Conservation (phyloP, 192 early-diverging fungal genomes). For the Entomortierella beljakovae region DNA sequence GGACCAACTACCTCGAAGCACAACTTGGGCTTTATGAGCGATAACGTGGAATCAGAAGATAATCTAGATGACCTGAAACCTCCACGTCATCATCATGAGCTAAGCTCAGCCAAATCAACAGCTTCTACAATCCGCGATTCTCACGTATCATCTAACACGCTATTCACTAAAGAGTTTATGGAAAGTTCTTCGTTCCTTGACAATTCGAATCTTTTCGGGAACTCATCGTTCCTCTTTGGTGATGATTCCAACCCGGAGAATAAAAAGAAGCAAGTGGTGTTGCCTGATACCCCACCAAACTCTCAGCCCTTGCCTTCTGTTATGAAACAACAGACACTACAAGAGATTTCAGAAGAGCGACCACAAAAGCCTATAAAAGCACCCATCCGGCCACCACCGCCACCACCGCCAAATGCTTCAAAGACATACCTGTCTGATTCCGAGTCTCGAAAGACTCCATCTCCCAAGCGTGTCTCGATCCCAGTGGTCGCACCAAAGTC, state of each 20-base stretch:
- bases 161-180: slow-evolving; percentile 43
- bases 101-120: not conserved
- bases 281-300: not conserved
- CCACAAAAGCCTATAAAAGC: not conserved
- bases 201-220: slow-evolving; percentile 29
- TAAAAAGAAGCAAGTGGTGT: slow-evolving; percentile 8
- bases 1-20: slow-evolving; percentile 7
- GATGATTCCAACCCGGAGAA: slow-evolving; percentile 16
- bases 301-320: not conserved
- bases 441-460: not conserved
- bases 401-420: not conserved
- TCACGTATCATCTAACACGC: not conserved
- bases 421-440: slow-evolving; percentile 12
- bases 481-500: slow-evolving; percentile 43
- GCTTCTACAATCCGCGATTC: slow-evolving; percentile 15
- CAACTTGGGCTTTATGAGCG: not conserved
- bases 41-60: slow-evolving; percentile 6
- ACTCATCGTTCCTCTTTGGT: slow-evolving; percentile 32
- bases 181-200: slow-evolving; percentile 23
- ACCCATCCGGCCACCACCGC: slow-evolving; percentile 5
- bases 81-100: not conserved
- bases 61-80: not conserved
- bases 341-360: not conserved
- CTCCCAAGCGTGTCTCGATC: slow-evolving; percentile 29
- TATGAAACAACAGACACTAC: not conserved